Evolutionary conservation across 1,284 basidiomycete genomes (phyloP).

Genomic region (Coniferiporia sulphurascens): DNA sequence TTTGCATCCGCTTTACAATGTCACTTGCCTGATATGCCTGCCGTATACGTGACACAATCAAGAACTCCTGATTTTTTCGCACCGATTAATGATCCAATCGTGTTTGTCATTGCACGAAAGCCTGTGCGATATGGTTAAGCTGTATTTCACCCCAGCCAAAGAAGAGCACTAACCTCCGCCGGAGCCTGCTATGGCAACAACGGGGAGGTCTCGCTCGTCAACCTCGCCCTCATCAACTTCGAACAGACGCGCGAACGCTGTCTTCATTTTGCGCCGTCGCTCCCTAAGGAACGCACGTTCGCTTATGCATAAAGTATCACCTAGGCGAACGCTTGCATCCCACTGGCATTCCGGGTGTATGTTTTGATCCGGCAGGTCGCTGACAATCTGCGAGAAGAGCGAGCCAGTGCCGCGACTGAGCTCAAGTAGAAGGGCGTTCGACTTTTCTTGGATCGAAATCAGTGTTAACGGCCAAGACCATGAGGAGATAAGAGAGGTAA

Average conservation of each 20-base stretch:
- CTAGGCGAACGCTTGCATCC: conserved; percentile 37
- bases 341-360: conserved; percentile 37
- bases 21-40: conserved; percentile 35
- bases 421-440: conserved; percentile 31
- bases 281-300: conserved; percentile 35
- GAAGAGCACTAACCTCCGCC: conserved; percentile 31
- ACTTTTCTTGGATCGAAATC: conserved; percentile 26
- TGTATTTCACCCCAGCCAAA: neutral
- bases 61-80: conserved; percentile 32
- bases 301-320: conserved; percentile 32
- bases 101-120: conserved; percentile 38
- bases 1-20: neutral
- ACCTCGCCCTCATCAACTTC: conserved; percentile 32
- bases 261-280: conserved; percentile 30
- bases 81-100: conserved; percentile 33
- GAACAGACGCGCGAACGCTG: conserved; percentile 33
- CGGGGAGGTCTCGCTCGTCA: conserved; percentile 36
- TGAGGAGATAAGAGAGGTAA: conserved; percentile 25
- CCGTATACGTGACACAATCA: conserved; percentile 33
- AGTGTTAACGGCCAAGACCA: conserved; percentile 30
- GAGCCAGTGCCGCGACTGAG: conserved; percentile 33
- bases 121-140: conserved; percentile 21
- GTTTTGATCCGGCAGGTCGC: conserved; percentile 26
- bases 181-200: conserved; percentile 37
- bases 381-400: conserved; percentile 32